phyloP scores from a whole-genome alignment of 345 rosid species.

The Gossypium australe region DNA sequence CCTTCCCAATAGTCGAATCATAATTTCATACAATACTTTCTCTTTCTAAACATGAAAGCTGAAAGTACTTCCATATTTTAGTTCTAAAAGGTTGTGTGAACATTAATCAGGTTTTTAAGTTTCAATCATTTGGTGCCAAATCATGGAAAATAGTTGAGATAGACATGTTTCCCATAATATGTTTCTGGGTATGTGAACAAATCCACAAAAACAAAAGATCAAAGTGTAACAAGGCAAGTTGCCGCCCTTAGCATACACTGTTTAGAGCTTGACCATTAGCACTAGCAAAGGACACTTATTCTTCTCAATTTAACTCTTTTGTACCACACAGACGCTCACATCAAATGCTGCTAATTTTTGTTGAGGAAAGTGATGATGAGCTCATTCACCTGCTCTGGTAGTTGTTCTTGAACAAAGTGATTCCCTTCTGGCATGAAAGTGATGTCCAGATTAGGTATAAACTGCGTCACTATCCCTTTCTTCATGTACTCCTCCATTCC shows the following conservation, averaged over 20 bases:
- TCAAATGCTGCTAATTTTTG: not conserved
- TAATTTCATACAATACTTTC: no score
- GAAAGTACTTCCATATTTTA: not conserved
- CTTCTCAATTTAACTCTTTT: not conserved
- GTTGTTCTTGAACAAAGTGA: conserved; percentile 56
- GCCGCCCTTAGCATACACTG: not conserved
- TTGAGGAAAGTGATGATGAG: conserved; percentile 36
- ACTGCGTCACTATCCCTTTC: conserved; percentile 8
- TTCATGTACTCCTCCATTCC: conserved; percentile 3
- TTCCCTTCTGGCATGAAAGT: conserved; percentile 38
- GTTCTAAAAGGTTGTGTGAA: not conserved
- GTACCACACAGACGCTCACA: not conserved
- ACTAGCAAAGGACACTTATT: not conserved
- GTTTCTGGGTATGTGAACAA: not conserved
- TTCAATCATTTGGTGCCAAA: not conserved
- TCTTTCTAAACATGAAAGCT: not conserved
- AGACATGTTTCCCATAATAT: not conserved
- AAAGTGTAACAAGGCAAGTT: not conserved
- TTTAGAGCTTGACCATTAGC: not conserved
- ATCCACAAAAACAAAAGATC: not conserved
- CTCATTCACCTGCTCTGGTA: conserved; percentile 41
- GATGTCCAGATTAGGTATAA: conserved; percentile 14
- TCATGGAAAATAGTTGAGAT: not conserved
- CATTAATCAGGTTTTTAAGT: not conserved
- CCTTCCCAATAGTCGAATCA: no score